A percentile compares a stretch with the other conserved stretches of the same genome.
These are phyloP conservation scores for Podila epicladia DNA, from an alignment of 192 early-diverging fungal species.

Conservation along the genomic window DNA sequence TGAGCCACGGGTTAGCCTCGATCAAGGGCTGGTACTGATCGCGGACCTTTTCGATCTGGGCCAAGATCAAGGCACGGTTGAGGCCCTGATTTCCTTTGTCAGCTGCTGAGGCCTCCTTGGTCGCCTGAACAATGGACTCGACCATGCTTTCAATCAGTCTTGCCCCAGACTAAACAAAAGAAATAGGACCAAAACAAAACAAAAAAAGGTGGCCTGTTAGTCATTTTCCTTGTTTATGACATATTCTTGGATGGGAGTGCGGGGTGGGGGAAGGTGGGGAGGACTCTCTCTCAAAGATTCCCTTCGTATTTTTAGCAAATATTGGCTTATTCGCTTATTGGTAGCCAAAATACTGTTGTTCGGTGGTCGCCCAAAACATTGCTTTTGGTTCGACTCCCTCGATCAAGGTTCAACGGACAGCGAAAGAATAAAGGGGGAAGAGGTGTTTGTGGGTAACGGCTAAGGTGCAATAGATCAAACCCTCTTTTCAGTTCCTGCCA, in stretches of 20 bases:
- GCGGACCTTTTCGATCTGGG: conserved; percentile 22
- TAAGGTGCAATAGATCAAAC: no score
- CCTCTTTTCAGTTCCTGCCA: no score
- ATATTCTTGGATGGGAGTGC: no score
- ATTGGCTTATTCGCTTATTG: no score
- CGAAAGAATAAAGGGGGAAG: background rate
- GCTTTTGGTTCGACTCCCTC: no score
- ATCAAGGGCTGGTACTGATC: conserved; percentile 28
- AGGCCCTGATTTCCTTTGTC: background rate
- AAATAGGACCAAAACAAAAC: background rate
- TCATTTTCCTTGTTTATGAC: background rate
- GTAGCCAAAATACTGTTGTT: no score
- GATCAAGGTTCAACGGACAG: background rate
- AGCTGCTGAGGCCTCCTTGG: background rate
- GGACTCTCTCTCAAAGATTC: no score
- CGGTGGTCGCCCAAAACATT: no score
- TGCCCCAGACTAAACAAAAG: background rate
- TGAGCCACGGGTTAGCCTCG: conserved; percentile 37
- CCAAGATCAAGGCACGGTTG: conserved; percentile 29
- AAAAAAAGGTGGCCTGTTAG: background rate
- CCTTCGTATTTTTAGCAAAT: no score
- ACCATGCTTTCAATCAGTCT: conserved; percentile 1
- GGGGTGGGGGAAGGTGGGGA: no score
- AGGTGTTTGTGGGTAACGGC: no score
- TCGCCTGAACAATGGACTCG: background rate